phyloP scores from a whole-genome alignment of 2,329 filamentous ascomycete species.

The Ophiosphaerella korrae region DNA sequence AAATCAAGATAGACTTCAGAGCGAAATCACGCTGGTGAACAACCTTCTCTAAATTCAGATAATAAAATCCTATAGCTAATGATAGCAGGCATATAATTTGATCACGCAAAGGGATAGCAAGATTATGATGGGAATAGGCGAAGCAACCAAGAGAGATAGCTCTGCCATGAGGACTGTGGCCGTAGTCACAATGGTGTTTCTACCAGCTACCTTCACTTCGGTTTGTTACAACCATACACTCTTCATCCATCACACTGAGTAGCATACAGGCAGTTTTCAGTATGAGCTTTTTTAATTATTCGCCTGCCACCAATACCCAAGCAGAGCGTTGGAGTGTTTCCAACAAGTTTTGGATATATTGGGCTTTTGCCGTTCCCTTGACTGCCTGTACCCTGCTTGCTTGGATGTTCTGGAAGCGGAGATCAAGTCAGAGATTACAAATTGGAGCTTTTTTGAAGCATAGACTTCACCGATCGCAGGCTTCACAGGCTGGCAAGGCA shows the following conservation, averaged over 20 bases:
- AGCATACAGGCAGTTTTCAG: constrained; percentile 23
- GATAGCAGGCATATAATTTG: constrained; percentile 23
- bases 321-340: constrained; percentile 23
- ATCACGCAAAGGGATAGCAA: constrained; percentile 23
- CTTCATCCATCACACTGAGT: background rate
- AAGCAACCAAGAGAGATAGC: constrained; percentile 19
- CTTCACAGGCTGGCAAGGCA: too few species aligned
- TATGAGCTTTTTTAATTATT: constrained; percentile 27
- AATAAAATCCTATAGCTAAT: background rate
- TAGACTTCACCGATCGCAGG: too few species aligned
- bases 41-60: background rate
- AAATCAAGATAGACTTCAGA: constrained; percentile 24
- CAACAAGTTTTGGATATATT: constrained; percentile 27
- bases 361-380: constrained; percentile 19
- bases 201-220: constrained; percentile 26
- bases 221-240: constrained; percentile 1
- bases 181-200: constrained; percentile 26
- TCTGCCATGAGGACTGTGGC: constrained; percentile 21
- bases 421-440: too few species aligned
- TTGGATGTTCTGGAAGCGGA: too few species aligned
- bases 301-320: constrained; percentile 2
- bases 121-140: constrained; percentile 18
- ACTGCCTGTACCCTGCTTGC: constrained; percentile 10
- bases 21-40: constrained; percentile 22
- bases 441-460: too few species aligned